Base-by-base conservation (phyloP, 73 alveolate species). In the Blepharisma japonicum region DNA sequence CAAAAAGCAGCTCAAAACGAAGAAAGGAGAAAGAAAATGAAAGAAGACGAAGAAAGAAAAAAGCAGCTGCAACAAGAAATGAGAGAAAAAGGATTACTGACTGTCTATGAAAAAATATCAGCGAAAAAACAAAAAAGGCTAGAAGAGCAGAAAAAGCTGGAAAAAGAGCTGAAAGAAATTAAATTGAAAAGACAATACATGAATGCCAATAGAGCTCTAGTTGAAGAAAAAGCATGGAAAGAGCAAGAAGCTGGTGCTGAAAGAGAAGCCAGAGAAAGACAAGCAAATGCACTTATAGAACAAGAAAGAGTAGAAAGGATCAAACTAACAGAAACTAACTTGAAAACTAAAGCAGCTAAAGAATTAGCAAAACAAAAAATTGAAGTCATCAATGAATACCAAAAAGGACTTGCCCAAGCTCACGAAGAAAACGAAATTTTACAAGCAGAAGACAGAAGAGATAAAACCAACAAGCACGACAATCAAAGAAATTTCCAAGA, bases 211-310 rank as follows among this genome's bases (percentile, higher is more conserved):
- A 74, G 95, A 66, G 98, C 98, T 39, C 91, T 96, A 87, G 98
- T 96, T 6, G 99, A 96, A 78, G 96, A 92, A 81, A 91, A 93
- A 80, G 97, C 97, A 45, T 95, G 97, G 97, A 96, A 94, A 74
- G 97, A 93, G 55, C 85, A 94, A 9, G 96, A 94, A 87, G 98
- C 95, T 68, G 99, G 99, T 45, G 92, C 96, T 85, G 99, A 96
- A 85, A 87, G 99, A 85, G 96, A 96, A 86, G 92, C 92, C 4
- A 92, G 92, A 68, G 89, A 94, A 76, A 90, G 94, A 56, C 91
- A 94, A 84, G 94, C 95, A 76, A 82, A 94, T 38, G 94, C 90
- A 71, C 94, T 96, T 61, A 89, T 94, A 38, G 98, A 92, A 56
- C 96, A 96, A 79, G 96, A 89, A 81, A 87, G 89, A 48, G 82